Evolutionary conservation across 768 basidiomycete genomes (phyloP), one percentile per base, ranked within the genome.

Genomic region (Piloderma croceum): DNA sequence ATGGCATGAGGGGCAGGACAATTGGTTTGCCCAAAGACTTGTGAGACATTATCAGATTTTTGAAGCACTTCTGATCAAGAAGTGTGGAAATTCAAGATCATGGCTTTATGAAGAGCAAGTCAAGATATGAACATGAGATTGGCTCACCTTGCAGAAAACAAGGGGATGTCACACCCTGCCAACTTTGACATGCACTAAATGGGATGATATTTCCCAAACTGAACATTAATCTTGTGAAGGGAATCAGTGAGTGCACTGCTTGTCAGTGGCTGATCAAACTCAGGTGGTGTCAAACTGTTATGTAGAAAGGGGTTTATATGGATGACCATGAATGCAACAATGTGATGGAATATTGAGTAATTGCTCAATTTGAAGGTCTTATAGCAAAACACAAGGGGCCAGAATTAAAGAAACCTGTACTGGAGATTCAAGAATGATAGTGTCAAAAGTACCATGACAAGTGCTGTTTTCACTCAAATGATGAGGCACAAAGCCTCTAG

Each of bases 21-120:
- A 33, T 7, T 48, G 47, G 21, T 65, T 63, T 52, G 54, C 63
- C 0, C 45, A 54, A 4, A 41, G 45, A 6, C 51, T 68, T 9
- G 59, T 62, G 31, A 43, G 49, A 4, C 62, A 68, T 44, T 68
- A 67, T 42, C 64, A 68, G 40, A 36, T 54, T 12, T 68, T 65
- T 36, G 54, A 63, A 42, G 53, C 58, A 27, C 54, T 65, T 4
- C 63, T 62, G 12, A 11, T 24, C 0, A 59, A 65, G 35, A 48
- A 45, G 7, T 40, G 44, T 21, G 60, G 62, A 19, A 51, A 44
- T 27, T 17, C 34, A 10, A 36, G 37, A 15, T 51, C 43, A 13
- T 42, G 46, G 18, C 49, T 62, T 6, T 35, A 44, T 17, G 56
- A 62, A 43, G 54, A 60, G 38, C 12, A 24, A 15, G 52, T 60